Evolutionary conservation across 75 land plant species (phyloP).

Genomic region (Azolla pinnata): DNA sequence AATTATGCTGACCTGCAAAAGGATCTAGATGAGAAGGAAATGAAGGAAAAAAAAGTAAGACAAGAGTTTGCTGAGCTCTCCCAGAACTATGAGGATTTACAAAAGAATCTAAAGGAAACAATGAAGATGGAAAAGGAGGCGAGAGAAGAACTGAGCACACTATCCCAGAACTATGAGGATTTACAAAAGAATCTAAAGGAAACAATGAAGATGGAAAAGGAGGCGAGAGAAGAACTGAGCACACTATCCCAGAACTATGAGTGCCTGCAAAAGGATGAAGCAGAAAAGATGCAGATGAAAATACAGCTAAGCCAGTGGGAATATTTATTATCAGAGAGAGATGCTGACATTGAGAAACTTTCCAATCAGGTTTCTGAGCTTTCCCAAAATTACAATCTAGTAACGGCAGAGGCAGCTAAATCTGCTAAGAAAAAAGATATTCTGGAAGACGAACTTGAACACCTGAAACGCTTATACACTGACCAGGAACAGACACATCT

Average conservation of each 20-base stretch:
- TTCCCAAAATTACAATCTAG: not conserved
- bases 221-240: not conserved
- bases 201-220: not conserved
- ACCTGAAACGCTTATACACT: not conserved
- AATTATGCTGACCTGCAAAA: not conserved
- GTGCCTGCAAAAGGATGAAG: not conserved
- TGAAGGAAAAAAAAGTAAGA: not conserved
- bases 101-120: not conserved
- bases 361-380: not conserved
- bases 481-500: not conserved
- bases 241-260: not conserved
- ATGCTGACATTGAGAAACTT: not conserved
- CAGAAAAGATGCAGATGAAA: conserved; percentile 4
- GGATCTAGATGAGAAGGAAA: not conserved
- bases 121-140: not conserved
- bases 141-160: not conserved
- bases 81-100: not conserved
- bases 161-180: not conserved
- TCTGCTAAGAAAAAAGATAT: not conserved
- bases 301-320: not conserved
- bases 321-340: not conserved
- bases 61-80: not conserved
- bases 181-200: not conserved
- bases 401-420: not conserved
- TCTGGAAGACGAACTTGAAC: not conserved